Evolutionary conservation across 306 rosid genomes (phyloP).

Genomic region (Fagus sylvatica): DNA sequence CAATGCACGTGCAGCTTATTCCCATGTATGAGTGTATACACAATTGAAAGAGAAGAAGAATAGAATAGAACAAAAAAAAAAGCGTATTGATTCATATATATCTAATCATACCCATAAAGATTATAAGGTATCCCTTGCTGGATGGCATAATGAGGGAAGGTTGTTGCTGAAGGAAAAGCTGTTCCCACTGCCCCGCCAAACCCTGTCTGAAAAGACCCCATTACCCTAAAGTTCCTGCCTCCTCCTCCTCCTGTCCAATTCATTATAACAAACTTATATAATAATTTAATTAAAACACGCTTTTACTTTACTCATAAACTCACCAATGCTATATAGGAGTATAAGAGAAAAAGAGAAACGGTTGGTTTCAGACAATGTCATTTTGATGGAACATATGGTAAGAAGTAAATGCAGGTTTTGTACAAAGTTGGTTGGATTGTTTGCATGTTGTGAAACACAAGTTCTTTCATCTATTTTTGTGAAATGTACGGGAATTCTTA

Average conservation of each 20-base stretch:
- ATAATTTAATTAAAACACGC: neutral
- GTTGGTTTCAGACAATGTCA: no score
- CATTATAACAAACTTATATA: neutral
- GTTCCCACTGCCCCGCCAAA: conserved; percentile 78
- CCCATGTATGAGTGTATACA: conserved; percentile 6
- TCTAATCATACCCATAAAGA: conserved; percentile 68
- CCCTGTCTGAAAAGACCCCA: conserved; percentile 86
- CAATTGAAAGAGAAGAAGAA: neutral
- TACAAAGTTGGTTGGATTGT: conserved; percentile 10
- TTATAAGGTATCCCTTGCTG: conserved; percentile 92
- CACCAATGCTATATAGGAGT: no score
- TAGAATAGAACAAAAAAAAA: neutral
- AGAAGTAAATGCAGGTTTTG: neutral
- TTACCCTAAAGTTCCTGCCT: conserved; percentile 84
- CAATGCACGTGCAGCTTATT: conserved; percentile 57
- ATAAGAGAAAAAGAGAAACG: no score
- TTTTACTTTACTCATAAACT: neutral
- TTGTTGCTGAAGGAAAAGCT: conserved; percentile 76
- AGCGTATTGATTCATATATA: conserved; percentile 2
- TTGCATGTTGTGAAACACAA: conserved; percentile 22
- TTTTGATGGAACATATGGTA: neutral
- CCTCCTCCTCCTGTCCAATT: conserved; percentile 50
- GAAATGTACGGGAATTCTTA: conserved; percentile 23
- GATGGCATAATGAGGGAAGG: conserved; percentile 96
- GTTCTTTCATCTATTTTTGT: conserved; percentile 19